A percentile compares a stretch with the other conserved stretches of the same genome.
Conservation (phyloP, 1,284 basidiomycete species). For the Moesziomyces antarcticus region DNA sequence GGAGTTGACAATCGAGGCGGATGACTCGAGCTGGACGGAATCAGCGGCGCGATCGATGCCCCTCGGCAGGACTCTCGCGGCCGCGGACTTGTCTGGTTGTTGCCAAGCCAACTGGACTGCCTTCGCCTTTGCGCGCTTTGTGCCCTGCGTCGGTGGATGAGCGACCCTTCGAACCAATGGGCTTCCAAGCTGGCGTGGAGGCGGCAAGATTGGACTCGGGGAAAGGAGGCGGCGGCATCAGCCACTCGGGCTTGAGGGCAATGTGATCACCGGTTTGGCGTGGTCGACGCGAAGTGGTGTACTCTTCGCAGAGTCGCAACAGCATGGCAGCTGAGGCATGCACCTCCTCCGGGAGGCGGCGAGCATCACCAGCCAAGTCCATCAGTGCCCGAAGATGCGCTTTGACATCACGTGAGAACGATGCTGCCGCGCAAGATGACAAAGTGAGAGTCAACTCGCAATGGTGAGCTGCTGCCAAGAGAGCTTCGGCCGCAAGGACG, state of each 20-base stretch:
- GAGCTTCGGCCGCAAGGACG: constrained; percentile 25
- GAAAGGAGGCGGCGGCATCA: constrained; percentile 10
- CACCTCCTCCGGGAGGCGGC: constrained; percentile 1
- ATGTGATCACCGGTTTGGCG: no score
- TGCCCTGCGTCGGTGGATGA: neutral
- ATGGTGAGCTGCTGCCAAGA: constrained; percentile 12
- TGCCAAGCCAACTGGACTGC: neutral
- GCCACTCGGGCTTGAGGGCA: constrained; percentile 4
- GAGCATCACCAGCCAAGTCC: constrained; percentile 1
- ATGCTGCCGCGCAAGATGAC: neutral
- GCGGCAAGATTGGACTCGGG: constrained; percentile 3
- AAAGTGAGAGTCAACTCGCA: constrained; percentile 4
- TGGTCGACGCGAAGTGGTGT: neutral
- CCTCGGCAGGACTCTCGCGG: neutral
- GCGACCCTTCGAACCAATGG: neutral
- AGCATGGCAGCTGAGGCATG: constrained; percentile 3
- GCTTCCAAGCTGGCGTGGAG: neutral
- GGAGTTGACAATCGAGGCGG: no score
- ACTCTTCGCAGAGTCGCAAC: neutral
- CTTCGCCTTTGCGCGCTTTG: neutral
- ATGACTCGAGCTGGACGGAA: no score
- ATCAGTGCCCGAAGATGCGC: neutral
- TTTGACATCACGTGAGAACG: neutral
- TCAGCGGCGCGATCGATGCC: no score
- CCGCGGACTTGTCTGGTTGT: neutral